phyloP scores from a whole-genome alignment of 2,329 filamentous ascomycete genomes.

The Penicillium sp. region DNA sequence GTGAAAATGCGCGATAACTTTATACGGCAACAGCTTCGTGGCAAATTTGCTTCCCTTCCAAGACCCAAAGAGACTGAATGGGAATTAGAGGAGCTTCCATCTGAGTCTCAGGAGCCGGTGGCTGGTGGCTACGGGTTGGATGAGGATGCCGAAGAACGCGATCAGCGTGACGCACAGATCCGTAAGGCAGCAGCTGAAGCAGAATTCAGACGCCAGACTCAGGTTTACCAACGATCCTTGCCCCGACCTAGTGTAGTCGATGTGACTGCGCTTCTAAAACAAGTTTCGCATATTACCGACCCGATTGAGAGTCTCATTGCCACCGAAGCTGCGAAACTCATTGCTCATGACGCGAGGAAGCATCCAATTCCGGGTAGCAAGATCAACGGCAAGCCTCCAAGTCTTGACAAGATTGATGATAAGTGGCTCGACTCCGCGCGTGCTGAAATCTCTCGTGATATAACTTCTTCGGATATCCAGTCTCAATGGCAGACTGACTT shows the following conservation, averaged over 20 bases:
- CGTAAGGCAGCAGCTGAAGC: constrained; percentile 61
- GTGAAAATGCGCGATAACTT: constrained; percentile 67
- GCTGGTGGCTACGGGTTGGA: constrained; percentile 51
- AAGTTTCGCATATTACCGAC: constrained; percentile 58
- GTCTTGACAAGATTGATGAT: constrained; percentile 66
- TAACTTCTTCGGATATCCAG: constrained; percentile 49
- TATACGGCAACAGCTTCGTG: constrained; percentile 61
- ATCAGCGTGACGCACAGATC: constrained; percentile 61
- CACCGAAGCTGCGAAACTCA: constrained; percentile 70
- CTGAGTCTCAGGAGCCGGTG: constrained; percentile 65
- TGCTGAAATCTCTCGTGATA: constrained; percentile 69
- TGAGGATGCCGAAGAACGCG: constrained; percentile 69
- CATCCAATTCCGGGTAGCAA: constrained; percentile 68
- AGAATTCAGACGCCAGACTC: constrained; percentile 78
- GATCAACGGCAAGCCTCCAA: constrained; percentile 58
- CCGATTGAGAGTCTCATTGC: constrained; percentile 67
- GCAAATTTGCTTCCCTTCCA: constrained; percentile 69
- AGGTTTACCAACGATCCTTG: constrained; percentile 81
- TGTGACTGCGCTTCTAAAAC: constrained; percentile 62
- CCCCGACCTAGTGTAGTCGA: constrained; percentile 75
- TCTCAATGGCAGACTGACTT: constrained; percentile 50
- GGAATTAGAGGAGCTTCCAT: constrained; percentile 81
- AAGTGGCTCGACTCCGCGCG: constrained; percentile 69
- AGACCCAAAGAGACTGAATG: constrained; percentile 92
- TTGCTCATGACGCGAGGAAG: constrained; percentile 74